Base-by-base conservation (phyloP, 177 flowering plant species). In the Tripterygium wilfordii region DNA sequence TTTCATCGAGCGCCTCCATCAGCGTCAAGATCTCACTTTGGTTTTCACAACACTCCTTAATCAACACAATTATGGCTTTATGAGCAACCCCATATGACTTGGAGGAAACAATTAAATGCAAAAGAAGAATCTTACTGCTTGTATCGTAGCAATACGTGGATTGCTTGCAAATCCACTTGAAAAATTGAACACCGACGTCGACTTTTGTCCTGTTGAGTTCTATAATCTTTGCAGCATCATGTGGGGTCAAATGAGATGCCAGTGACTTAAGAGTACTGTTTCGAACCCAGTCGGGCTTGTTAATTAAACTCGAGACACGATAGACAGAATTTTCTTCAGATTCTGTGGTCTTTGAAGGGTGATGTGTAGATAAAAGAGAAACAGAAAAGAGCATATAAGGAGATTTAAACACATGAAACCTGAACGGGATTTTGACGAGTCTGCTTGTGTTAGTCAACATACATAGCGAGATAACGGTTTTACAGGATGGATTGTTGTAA, bases 161-260 rank as follows among this genome's bases (percentile, higher is more conserved):
- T n/a, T 67, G 58, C 49, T 39, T 51, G 38, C 64, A 67, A 8
- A 54, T 62, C 67, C 67, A 62, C 32, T 41, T 50, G 47, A 62
- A 62, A 54, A 62, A 67, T 2, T 49, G 53, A 44, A 55, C 42
- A 2, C 60, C 55, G 8, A 48, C 42, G 1, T 51, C 49, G 10
- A 35, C 14, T 20, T 63, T 36, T n/a, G 8, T 23, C 15, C 57
- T 13, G 14, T 58, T 61, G 21, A 29, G 49, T 38, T 38, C 54
- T 21, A 67, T 51, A 30, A 67, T 40, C 55, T 42, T 59, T 48
- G 3, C 37, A 55, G 66, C 67, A 13, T 21, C 42, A 15, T 45
- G 14, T n/a, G 71, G 71, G 30, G 26, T 45, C 56, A 67, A 51
- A 38, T 67, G 65, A 17, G 72, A 67, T 28, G 48, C 67, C 16